Percentiles rank a stretch among this genome's conserved stretches.
Conservation (phyloP, 371 early-diverging fungal genomes). For the Chytridium lagenaria region DNA sequence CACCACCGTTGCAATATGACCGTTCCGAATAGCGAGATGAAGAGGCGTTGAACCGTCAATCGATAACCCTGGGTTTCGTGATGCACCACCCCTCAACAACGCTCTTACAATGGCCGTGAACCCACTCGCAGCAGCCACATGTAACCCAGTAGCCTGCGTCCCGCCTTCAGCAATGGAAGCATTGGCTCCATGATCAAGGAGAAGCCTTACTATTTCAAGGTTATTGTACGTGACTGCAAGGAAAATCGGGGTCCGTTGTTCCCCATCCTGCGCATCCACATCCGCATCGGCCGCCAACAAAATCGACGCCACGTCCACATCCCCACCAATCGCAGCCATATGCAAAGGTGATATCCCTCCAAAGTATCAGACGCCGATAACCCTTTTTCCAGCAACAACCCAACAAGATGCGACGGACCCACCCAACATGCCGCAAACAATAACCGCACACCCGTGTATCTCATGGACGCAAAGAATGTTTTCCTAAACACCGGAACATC, state of each 20-base stretch:
- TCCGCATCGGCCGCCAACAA: constrained; percentile 12
- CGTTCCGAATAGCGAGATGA: constrained; percentile 16
- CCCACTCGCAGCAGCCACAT: constrained; percentile 15
- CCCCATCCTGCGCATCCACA: constrained; percentile 17
- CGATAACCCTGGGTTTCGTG: background rate
- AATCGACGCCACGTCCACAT: constrained; percentile 11
- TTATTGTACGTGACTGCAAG: constrained; percentile 19
- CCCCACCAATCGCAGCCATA: constrained; percentile 20
- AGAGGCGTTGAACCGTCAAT: constrained; percentile 18
- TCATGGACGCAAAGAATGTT: background rate
- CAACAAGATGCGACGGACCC: constrained; percentile 10
- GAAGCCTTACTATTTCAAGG: background rate
- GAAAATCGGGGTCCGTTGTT: constrained; percentile 15
- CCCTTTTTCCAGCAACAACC: constrained; percentile 5
- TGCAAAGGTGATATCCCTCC: constrained; percentile 15
- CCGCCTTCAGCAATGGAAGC: constrained; percentile 4
- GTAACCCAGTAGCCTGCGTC: constrained; percentile 5
- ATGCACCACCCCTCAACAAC: constrained; percentile 11
- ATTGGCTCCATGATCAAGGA: constrained; percentile 14
- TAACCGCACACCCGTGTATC: background rate
- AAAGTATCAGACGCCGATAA: constrained; percentile 11
- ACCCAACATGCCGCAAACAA: constrained; percentile 16
- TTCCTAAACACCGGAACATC: constrained; percentile 2
- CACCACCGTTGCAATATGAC: constrained; percentile 11
- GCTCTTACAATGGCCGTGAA: background rate